Evolutionary conservation across 2,329 filamentous ascomycete genomes (phyloP), one percentile per base, ranked within the genome.

Genomic region (Pseudogymnoascus sp.): DNA sequence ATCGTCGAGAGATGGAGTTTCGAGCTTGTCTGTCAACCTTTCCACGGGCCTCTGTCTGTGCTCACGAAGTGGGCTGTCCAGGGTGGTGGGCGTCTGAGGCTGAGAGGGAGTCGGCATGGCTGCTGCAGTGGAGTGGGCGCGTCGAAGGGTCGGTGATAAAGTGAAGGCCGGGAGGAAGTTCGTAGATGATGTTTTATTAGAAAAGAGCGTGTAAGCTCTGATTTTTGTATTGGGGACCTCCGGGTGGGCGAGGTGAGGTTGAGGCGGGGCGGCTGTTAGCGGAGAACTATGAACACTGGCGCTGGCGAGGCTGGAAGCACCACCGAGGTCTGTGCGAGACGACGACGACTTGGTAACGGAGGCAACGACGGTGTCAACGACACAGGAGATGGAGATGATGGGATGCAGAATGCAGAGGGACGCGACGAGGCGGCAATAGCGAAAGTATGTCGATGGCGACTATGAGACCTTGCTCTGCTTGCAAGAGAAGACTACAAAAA

Each of bases 1-100:
- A 74, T 96, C 87, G 75, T 97, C 93, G 62, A 95, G 82, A 67
- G 87, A 86, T 5, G 92, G 91, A 71, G 90, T 92, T 78, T 96
- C 90, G 62, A 96, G 79, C 56, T 81, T 76, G 71, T 95, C 89
- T 35, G 90, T 86, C 68, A 91, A 73, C 35, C 69, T 67, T 66
- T 73, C 70, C 6, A 73, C 70, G 2, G 71, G 68, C 64, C 69
- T 63, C 42, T 69, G 67, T 65, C 70, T 68, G 53, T 73, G 69
- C 63, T 73, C 71, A 59, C 67, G 68, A 63, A 72, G 66, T 60
- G 70, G 68, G 59, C 68, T 71, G 60, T 69, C 65, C 31, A 67
- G 65, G 16, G 66, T 61, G 1, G 66, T 66, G 14, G 71, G 69
- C 60, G 70, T 71, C 65, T 72, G 68, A 21, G 72, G 70, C 65